Base-by-base conservation (phyloP, 75 land plant genomes). In the Gnetum montanum region DNA sequence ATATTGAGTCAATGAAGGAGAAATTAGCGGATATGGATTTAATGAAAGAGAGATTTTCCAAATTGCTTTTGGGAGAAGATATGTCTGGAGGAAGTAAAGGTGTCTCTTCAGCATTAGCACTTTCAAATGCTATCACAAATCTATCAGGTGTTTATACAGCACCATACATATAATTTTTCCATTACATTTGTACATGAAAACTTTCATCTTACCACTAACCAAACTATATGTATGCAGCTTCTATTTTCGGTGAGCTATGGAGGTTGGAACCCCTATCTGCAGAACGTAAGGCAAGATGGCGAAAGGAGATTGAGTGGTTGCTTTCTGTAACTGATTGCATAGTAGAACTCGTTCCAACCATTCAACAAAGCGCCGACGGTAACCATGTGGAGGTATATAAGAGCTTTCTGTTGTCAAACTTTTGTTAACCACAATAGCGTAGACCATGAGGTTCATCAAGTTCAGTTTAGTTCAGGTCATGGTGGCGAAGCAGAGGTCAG, bases 21-120 rank as follows among this genome's bases (percentile, higher is more conserved):
- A 13, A 15, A 4, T 13, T n/a, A n/a, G 37, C 69, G 77, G 84
- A 79, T 50, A 63, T 79, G 37, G 78, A 74, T 6, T 45, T 79
- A 75, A 82, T 82, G 84, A 82, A 82, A 36, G 78, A 82, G 56
- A 58, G 65, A 43, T 82, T 82, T 64, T 65, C 79, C 15, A 82
- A 82, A 71, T 68, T 82, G 51, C 64, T 82, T 24, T 70, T 82
- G 27, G 85, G 85, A 27, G 85, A 82, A 49, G 83, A 82, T 46
- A 67, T 79, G 78, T 82, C 85, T n/a, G 83, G 85, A 13, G 76
- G 81, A 15, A 74, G 77, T 3, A 82, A 79, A 47, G 85, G 85
- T 8, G 85, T 82, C 35, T 74, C 80, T 41, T 80, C 84, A 12
- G 82, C 85, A 20, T 51, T 82, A 10, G 85, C 83, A 20, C 54